phyloP scores from a whole-genome alignment of 2,329 filamentous ascomycete genomes.

The Sclerotinia nivalis region DNA sequence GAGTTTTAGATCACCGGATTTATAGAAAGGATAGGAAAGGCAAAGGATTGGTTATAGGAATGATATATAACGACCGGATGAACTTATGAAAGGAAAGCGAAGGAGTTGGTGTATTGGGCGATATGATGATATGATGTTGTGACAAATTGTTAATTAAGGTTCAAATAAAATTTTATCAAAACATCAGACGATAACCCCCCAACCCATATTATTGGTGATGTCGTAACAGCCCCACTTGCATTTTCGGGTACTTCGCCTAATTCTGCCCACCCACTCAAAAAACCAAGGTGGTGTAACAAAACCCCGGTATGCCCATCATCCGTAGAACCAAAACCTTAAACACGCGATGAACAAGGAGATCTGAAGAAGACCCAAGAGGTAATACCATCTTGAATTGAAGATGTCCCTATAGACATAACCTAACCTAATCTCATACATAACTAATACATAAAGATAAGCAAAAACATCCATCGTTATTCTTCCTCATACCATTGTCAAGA shows the following conservation, averaged over 20 bases:
- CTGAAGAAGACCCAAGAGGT: background rate
- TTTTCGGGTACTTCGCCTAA: background rate
- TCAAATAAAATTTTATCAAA: background rate
- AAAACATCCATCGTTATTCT: slow-evolving; percentile 5
- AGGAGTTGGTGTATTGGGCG: background rate
- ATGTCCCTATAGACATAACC: background rate
- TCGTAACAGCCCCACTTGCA: background rate
- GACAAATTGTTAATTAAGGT: background rate
- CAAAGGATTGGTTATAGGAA: background rate
- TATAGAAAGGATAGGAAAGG: background rate
- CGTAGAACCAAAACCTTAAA: background rate
- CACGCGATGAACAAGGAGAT: too few species aligned
- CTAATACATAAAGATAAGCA: background rate
- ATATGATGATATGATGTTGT: background rate
- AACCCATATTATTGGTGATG: background rate
- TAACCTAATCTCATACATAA: background rate
- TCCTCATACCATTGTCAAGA: background rate
- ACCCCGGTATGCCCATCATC: background rate
- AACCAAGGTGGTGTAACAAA: background rate
- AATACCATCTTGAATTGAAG: background rate
- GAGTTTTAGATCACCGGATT: background rate
- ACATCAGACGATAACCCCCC: background rate
- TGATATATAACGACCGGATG: background rate
- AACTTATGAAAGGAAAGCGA: background rate
- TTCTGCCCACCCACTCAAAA: background rate